A percentile compares a stretch with the other conserved stretches of the same genome.
Evolutionary conservation across 2,329 filamentous ascomycete genomes (phyloP).

Genomic region (Raffaelea deltoideospora): DNA sequence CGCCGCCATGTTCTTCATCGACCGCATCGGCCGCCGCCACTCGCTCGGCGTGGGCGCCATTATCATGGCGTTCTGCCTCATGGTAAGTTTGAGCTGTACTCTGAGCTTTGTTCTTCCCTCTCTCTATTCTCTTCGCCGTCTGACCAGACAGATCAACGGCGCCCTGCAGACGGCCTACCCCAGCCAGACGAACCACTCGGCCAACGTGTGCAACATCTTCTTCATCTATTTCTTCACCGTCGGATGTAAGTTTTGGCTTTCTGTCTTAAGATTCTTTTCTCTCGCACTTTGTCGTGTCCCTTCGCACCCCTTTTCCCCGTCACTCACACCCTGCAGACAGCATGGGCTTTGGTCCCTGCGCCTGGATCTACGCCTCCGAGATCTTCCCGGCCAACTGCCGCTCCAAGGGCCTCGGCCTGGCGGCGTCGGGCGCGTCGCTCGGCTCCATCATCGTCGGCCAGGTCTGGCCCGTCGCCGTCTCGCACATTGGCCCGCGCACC

Average conservation of each 20-base stretch:
- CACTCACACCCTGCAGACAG: constrained; percentile 5
- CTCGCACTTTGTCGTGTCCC: neutral
- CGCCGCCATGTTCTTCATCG: constrained; percentile 19
- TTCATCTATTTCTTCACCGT: constrained; percentile 12
- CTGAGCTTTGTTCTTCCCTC: neutral
- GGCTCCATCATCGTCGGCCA: constrained; percentile 10
- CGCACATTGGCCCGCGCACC: constrained; percentile 8
- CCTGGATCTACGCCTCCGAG: constrained; percentile 11
- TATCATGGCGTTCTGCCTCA: constrained; percentile 18
- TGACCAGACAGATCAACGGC: constrained; percentile 13
- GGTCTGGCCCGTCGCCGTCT: constrained; percentile 11
- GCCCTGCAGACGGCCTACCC: constrained; percentile 8
- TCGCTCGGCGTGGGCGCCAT: constrained; percentile 16
- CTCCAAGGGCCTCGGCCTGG: constrained; percentile 9
- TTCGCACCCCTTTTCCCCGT: no score
- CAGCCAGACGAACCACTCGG: constrained; percentile 7
- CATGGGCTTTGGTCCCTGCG: constrained; percentile 10
- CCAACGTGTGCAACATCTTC: constrained; percentile 10
- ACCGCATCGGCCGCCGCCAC: constrained; percentile 16
- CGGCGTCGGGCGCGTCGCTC: constrained; percentile 9
- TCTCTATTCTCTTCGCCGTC: neutral
- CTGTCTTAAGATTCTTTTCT: neutral
- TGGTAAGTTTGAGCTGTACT: constrained; percentile 4
- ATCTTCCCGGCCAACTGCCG: constrained; percentile 10
- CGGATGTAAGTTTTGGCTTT: constrained; percentile 5